Evolutionary conservation across 176 grass and related monocot genomes (phyloP), one percentile per base, ranked within the genome.

Genomic region (Thalia dealbata): DNA sequence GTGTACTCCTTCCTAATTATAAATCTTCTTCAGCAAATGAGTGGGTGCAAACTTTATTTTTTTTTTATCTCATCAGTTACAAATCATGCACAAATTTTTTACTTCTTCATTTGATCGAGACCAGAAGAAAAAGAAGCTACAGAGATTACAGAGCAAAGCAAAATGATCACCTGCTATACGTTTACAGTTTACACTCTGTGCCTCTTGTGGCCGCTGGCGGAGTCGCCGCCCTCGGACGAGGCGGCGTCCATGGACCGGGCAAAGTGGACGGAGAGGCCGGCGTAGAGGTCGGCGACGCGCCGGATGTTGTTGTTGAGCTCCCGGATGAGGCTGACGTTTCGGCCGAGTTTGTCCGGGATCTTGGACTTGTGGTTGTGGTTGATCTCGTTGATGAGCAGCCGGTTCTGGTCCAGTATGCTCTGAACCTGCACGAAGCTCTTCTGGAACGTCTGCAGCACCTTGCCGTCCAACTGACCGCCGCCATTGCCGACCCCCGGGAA

Each of bases 231-330:
- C n/a, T 70, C 63, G 10, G 26, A 66, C 2, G 12, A 66, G 26
- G 28, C 10, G 26, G 28, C 10, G 26, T 66, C 67, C 67, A 70
- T 70, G 67, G 67, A 70, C 67, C 23, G 46, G 42, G 42, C 14
- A 42, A 70, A 70, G 35, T n/a, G 50, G 44, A 23, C 41, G n/a
- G 67, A 70, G 38, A 70, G 67, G 67, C 46, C 43, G n/a, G 42
- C 19, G 67, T 70, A 70, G 42, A 70, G 67, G 38, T 45, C 41
- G 42, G 46, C 67, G 43, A 70, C 67, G 8, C 67, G 67, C n/a
- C 67, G 67, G 67, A 70, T 50, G 67, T 70, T 70, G 67, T 70
- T 48, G 38, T 70, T 70, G 67, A 70, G 67, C 67, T 70, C 67
- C 41, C 67, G 16, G 41, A 70, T 70, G 38, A 70, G 67, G 42